A percentile compares a stretch with the other conserved stretches of the same genome.
Evolutionary conservation across 495 filamentous ascomycete species (phyloP).

Genomic region (Trichoderma parareesei): DNA sequence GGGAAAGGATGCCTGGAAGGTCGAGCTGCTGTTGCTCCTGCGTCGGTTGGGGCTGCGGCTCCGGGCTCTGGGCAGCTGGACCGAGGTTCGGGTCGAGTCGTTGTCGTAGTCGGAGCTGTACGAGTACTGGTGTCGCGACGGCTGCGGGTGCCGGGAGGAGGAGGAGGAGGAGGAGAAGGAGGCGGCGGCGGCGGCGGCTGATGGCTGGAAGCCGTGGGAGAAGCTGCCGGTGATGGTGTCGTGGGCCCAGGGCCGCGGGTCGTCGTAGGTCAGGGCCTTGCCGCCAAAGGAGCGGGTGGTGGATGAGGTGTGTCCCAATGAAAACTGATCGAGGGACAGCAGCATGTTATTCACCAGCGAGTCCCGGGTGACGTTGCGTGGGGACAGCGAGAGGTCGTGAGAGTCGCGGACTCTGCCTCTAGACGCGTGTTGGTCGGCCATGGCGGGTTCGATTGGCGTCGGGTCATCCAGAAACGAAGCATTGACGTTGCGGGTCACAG

Average conservation of each 20-base stretch:
- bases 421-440: constrained; percentile 7
- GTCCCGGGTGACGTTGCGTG: constrained; percentile 67
- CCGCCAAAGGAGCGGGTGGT: constrained; percentile 13
- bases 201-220: neutral
- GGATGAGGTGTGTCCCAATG: constrained; percentile 39
- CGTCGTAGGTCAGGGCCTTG: constrained; percentile 15
- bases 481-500: constrained; percentile 8
- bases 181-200: neutral
- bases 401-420: constrained; percentile 50
- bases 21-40: constrained; percentile 75
- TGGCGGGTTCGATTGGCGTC: constrained; percentile 10
- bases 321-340: constrained; percentile 76
- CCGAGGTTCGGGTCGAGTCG: constrained; percentile 49
- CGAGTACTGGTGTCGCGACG: constrained; percentile 50
- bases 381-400: constrained; percentile 75
- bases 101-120: constrained; percentile 69
- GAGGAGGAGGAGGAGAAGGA: too few relatives aligned
- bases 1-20: constrained; percentile 53
- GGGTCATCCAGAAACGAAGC: constrained; percentile 10
- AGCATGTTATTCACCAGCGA: constrained; percentile 92
- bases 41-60: constrained; percentile 21
- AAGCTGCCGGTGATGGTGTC: neutral
- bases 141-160: too few relatives aligned
- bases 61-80: constrained; percentile 30
- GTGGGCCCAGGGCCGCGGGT: constrained; percentile 4